Percentiles rank a stretch among this genome's conserved stretches.
Conservation (phyloP, 2,329 filamentous ascomycete genomes). For the Diaporthe aspalathi region DNA sequence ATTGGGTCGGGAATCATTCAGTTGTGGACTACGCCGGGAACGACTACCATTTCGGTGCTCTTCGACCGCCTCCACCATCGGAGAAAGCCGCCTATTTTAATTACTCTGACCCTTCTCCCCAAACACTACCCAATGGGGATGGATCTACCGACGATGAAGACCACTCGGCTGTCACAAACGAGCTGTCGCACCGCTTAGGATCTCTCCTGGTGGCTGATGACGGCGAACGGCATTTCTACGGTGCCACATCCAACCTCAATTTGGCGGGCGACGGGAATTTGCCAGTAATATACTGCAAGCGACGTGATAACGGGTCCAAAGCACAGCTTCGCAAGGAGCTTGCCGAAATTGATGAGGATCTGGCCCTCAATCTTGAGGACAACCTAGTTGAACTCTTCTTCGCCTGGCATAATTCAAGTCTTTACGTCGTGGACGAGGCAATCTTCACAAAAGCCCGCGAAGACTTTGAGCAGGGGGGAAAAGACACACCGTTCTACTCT, state of each 20-base stretch:
- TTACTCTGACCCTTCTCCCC: neutral
- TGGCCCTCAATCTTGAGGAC: neutral
- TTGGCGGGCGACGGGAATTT: neutral
- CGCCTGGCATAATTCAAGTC: neutral
- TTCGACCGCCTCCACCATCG: neutral
- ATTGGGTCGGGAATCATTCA: conserved; percentile 10
- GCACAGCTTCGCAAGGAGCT: neutral
- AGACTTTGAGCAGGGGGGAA: neutral
- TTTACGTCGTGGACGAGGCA: conserved; percentile 1
- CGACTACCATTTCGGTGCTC: neutral
- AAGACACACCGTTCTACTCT: neutral
- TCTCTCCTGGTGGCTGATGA: neutral
- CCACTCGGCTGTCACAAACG: neutral
- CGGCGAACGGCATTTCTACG: conserved; percentile 12
- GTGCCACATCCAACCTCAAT: neutral
- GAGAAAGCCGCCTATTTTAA: neutral
- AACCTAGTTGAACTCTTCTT: neutral
- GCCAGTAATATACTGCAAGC: neutral
- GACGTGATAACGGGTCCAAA: neutral
- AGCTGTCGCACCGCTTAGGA: neutral
- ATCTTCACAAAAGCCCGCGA: neutral
- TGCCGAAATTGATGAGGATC: neutral
- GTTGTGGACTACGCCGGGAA: neutral
- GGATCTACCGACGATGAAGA: neutral
- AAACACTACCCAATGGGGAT: neutral